Evolutionary conservation across 2,329 filamentous ascomycete species (phyloP), one percentile per base, ranked within the genome.

Genomic region (Diaporthe citri): DNA sequence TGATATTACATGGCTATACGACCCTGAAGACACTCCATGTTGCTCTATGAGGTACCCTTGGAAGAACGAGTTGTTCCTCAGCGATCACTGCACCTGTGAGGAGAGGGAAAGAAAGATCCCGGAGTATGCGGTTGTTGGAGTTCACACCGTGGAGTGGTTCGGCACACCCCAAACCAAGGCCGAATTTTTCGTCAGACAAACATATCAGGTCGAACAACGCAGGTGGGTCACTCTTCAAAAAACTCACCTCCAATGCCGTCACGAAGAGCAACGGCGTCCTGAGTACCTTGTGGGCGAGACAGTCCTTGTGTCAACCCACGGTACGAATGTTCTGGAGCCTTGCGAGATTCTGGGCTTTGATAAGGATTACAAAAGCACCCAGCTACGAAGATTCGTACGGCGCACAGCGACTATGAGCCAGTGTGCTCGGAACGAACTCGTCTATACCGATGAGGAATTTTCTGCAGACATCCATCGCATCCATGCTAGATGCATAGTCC

Each of bases 1-100:
- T 15, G 88, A 92, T 72, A 89, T 95, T 0, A 87, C 93, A 1
- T 97, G 94, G 94, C 85, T 97, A 0, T 96, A 96, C 78, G 87
- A 89, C 2, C 89, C 94, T 0, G 85, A 87, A 0, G 92, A 97
- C 72, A 97, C 95, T 0, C 89, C 92, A 0, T 94, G 95, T 57
- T 89, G 88, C 0, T 84, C 88, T 8, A 91, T 92, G 83, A 88
- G 87, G 13, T 97, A 96, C 78, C 92, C 93, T 0, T 92, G 90
- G 82, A 76, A 83, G 0, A 94, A 95, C 70, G 94, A 97, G 82
- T 82, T 97, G 0, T 97, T 97, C 76, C 83, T 96, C 0, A 94
- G 92, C 0, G 90, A 95, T 69, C 91, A 95, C 75, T 96, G 95
- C 83, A 93, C 92, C 1, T 97, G 94, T 85, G 89, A 25, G 80